Evolutionary conservation across 495 filamentous ascomycete species (phyloP).

Genomic region (Arthonia radiata): DNA sequence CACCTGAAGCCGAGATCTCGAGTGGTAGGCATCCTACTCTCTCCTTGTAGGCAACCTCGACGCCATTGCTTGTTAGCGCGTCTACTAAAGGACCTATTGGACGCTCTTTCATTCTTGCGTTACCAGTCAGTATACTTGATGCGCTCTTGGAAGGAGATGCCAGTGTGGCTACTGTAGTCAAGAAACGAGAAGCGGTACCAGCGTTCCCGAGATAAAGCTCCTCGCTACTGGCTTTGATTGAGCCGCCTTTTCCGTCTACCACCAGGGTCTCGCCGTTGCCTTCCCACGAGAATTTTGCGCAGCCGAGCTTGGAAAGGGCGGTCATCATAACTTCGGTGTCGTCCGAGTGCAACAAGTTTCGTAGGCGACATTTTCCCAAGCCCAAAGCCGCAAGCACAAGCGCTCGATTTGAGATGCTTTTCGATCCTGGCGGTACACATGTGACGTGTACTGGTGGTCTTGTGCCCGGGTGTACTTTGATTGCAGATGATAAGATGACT

Average conservation of each 20-base stretch:
- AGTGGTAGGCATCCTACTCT: constrained; percentile 61
- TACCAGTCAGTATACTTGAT: constrained; percentile 70
- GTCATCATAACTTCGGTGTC: constrained; percentile 94
- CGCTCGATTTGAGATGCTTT: constrained; percentile 92
- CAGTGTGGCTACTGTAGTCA: constrained; percentile 77
- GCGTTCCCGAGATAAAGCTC: constrained; percentile 89
- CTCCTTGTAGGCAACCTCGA: constrained; percentile 59
- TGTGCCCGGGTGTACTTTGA: constrained; percentile 47
- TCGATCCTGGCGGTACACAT: constrained; percentile 82
- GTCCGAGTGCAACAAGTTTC: constrained; percentile 83
- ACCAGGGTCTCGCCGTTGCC: constrained; percentile 73
- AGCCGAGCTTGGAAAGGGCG: constrained; percentile 55
- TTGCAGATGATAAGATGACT: constrained; percentile 57
- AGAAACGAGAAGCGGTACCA: constrained; percentile 83
- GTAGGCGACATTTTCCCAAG: constrained; percentile 63
- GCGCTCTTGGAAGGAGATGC: constrained; percentile 36
- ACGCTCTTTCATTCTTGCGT: constrained; percentile 85
- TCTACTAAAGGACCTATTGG: constrained; percentile 90
- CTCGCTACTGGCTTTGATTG: constrained; percentile 45
- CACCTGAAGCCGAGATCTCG: constrained; percentile 54
- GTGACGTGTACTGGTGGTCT: constrained; percentile 34
- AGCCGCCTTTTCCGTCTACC: constrained; percentile 72
- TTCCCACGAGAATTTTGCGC: constrained; percentile 89
- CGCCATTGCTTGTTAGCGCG: constrained; percentile 63
- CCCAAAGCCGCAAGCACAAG: constrained; percentile 81